These are phyloP conservation scores for Aspergillus chevalieri DNA, from an alignment of 2,329 filamentous ascomycete genomes.

Conservation along the genomic window DNA sequence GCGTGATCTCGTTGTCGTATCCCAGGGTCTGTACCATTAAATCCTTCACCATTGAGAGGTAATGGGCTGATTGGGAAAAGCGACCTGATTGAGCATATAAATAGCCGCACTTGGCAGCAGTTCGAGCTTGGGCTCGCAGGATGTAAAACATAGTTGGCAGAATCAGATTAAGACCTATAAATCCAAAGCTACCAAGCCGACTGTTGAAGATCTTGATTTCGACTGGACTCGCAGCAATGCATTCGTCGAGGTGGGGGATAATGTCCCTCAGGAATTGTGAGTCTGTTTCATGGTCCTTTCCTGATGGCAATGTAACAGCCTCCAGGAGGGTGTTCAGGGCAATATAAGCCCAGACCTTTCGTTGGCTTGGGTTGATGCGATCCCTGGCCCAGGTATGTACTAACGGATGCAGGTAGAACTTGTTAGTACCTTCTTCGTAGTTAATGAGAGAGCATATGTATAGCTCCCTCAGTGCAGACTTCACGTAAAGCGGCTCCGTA, in stretches of 20 bases:
- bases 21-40: constrained; percentile 6
- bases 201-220: neutral
- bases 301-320: constrained; percentile 8
- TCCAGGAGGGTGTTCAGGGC: constrained; percentile 9
- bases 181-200: constrained; percentile 6
- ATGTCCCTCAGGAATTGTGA: constrained; percentile 16
- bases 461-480: constrained; percentile 10
- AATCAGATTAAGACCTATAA: constrained; percentile 2
- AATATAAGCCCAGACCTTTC: constrained; percentile 9
- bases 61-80: constrained; percentile 11
- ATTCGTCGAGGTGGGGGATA: constrained; percentile 17
- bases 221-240: constrained; percentile 5
- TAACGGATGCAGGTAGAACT: constrained; percentile 26
- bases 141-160: constrained; percentile 2
- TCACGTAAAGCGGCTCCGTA: constrained; percentile 4
- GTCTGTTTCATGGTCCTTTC: constrained; percentile 6
- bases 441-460: constrained; percentile 11
- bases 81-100: constrained; percentile 14
- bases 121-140: constrained; percentile 7
- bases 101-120: constrained; percentile 16
- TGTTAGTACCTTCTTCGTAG: constrained; percentile 15
- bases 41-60: constrained; percentile 12
- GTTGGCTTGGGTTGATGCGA: constrained; percentile 13
- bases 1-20: constrained; percentile 5
- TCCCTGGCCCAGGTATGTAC: constrained; percentile 28